Evolutionary conservation across 331 rosid genomes (phyloP), one percentile per base, ranked within the genome.

Genomic region (Malus hybrid): DNA sequence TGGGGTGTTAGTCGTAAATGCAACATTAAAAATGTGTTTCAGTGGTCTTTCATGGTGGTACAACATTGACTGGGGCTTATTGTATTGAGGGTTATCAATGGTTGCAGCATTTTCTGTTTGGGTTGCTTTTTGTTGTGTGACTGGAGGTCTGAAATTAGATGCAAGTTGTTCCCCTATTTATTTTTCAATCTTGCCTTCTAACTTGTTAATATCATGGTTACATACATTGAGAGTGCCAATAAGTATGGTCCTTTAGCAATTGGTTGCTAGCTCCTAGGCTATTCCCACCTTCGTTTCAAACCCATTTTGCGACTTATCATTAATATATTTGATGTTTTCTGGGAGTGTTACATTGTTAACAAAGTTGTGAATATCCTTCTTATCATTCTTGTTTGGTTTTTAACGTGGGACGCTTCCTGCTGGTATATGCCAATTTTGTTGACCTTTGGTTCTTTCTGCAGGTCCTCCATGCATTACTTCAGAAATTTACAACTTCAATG

Each of bases 391-490:
- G 8, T 50, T 42, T 61, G 18, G 20, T 18, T 55, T 70, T 69
- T 56, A 62, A 15, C 65, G 34, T 19, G 22, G 32, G 55, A 12
- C 34, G 3, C 20, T n/a, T 36, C 10, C 19, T 66, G 10, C 27
- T 24, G 20, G 48, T 65, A 50, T 65, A 67, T 27, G 20, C 32
- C 12, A 56, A 62, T 2, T 67, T 29, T 39, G 14, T 5, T 56
- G 59, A 65, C 36, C 20, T 50, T 14, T 72, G 77, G 22, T 76
- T 71, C 42, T 34, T 60, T 72, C 73, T 34, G 27, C 81, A 87
- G 91, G 85, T 87, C 74, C 91, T 87, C 64, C 91, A 87, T 75
- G 81, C 86, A 62, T 81, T 87, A 61, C 89, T 87, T 65, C 87
- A 85, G 78, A 87, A 87, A 77, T 85, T 87, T 69, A 69, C 91